Percentiles rank a stretch among this genome's conserved stretches.
Evolutionary conservation across 257 asterid genomes (phyloP).

Genomic region (Linaria vulgaris): DNA sequence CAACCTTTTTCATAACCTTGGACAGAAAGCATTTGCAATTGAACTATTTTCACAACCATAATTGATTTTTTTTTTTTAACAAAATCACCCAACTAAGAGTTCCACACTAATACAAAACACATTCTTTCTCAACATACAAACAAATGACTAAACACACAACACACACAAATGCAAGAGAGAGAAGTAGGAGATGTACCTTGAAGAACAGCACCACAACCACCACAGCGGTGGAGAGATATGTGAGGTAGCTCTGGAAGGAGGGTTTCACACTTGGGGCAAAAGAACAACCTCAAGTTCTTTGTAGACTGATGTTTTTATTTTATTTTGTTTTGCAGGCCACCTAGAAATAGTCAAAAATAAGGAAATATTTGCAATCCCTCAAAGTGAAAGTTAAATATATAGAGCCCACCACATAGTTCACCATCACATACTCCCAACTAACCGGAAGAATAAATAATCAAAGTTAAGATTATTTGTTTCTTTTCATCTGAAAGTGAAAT

Average conservation of each 20-base stretch:
- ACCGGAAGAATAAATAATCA: no score
- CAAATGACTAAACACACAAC: neutral
- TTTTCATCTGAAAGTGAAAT: no score
- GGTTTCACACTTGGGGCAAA: slow-evolving; percentile 96
- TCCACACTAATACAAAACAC: no score
- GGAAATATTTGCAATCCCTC: slow-evolving; percentile 10
- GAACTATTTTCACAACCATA: neutral
- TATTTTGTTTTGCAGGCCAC: slow-evolving; percentile 17
- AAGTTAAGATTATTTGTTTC: no score
- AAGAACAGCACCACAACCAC: slow-evolving; percentile 90
- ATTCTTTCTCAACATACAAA: no score
- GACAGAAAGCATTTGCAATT: neutral
- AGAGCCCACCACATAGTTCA: slow-evolving; percentile 30
- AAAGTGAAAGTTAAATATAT: slow-evolving; percentile 30
- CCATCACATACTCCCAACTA: no score
- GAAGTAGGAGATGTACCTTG: slow-evolving; percentile 48
- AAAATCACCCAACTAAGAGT: no score
- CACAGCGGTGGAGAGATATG: slow-evolving; percentile 85
- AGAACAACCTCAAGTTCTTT: slow-evolving; percentile 51
- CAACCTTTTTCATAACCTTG: neutral
- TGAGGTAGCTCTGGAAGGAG: no score
- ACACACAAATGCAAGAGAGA: neutral
- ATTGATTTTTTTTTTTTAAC: no score
- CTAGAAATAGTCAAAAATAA: slow-evolving; percentile 31
- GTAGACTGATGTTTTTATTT: slow-evolving; percentile 12